Evolutionary conservation across 2,329 filamentous ascomycete species (phyloP).

Genomic region (Endothia cerciana): DNA sequence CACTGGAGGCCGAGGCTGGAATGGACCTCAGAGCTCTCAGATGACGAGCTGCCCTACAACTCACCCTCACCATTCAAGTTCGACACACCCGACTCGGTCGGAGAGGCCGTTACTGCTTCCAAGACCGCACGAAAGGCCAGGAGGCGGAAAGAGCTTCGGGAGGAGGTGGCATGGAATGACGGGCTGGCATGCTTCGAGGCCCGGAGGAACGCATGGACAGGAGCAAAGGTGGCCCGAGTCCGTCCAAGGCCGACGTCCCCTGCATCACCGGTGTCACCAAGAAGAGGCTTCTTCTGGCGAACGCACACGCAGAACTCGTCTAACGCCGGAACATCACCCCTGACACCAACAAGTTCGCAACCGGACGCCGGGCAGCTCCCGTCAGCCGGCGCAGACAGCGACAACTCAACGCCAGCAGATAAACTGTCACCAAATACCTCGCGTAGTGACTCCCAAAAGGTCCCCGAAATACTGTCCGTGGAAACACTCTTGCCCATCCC

Average conservation of each 20-base stretch:
- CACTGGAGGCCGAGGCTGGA: constrained; percentile 57
- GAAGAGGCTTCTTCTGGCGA: constrained; percentile 51
- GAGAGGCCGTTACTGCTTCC: constrained; percentile 44
- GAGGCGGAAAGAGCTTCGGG: constrained; percentile 60
- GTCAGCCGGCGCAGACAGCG: constrained; percentile 17
- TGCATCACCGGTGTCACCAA: constrained; percentile 48
- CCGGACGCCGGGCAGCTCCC: constrained; percentile 17
- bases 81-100: constrained; percentile 53
- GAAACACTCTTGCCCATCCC: constrained; percentile 72
- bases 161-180: constrained; percentile 77
- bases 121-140: constrained; percentile 56
- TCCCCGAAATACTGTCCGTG: constrained; percentile 50
- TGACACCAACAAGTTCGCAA: constrained; percentile 33
- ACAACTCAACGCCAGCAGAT: constrained; percentile 28
- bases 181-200: constrained; percentile 80
- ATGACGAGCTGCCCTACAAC: constrained; percentile 44
- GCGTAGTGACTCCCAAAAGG: constrained; percentile 29
- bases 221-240: constrained; percentile 65
- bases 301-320: constrained; percentile 48
- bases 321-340: constrained; percentile 37
- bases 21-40: constrained; percentile 62
- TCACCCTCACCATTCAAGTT: constrained; percentile 55
- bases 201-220: constrained; percentile 83
- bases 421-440: constrained; percentile 24
- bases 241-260: constrained; percentile 50